Base-by-base conservation (phyloP, 768 basidiomycete genomes). In the Leccinum disarticulatum region DNA sequence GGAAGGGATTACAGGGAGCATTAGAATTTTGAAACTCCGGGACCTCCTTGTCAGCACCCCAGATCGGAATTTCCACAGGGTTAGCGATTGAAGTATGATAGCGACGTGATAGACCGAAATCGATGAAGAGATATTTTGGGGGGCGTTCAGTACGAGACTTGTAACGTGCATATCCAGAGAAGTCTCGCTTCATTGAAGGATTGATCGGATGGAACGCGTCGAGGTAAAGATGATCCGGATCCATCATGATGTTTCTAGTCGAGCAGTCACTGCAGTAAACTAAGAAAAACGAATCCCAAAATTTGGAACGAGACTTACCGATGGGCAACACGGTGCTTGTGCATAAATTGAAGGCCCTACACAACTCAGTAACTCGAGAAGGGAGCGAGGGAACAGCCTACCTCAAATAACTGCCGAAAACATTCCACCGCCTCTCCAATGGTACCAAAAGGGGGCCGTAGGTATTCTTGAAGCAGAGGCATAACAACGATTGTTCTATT, bases 381-480 rank as follows among this genome's bases (percentile, higher is more conserved):
- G 7, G 8, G 8, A 8, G 8, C 8, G 1, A 31, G 46, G 11
- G 0, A 7, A 3, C 6, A 47, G 25, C 19, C 14, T 48, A 48
- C 47, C 25, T 48, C 47, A 8, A 48, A 48, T 22, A 48, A 27
- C 25, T 48, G 47, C 22, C 47, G 25, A 3, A 48, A 48, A 14
- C 47, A 48, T 27, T 48, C 22, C 3, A 48, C 47, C 5, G 25
- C 47, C 25, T 48, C 47, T 6, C 47, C 47, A 27, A 48, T 8
- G 1, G 47, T 27, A 48, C 10, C 11, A 14, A 48, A 48, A 0
- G 47, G 47, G 8, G 70, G 70, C 3, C 54, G 43, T n/a, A 57
- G 31, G 38, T 65, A 71, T 0, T n/a, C 25, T 50, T 71, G 69
- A 17, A 80, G 68, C 1, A 76, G 57, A 0, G 79, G 80, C 73